Base-by-base conservation (phyloP, 345 rosid species). In the Eucalyptus paniculata region DNA sequence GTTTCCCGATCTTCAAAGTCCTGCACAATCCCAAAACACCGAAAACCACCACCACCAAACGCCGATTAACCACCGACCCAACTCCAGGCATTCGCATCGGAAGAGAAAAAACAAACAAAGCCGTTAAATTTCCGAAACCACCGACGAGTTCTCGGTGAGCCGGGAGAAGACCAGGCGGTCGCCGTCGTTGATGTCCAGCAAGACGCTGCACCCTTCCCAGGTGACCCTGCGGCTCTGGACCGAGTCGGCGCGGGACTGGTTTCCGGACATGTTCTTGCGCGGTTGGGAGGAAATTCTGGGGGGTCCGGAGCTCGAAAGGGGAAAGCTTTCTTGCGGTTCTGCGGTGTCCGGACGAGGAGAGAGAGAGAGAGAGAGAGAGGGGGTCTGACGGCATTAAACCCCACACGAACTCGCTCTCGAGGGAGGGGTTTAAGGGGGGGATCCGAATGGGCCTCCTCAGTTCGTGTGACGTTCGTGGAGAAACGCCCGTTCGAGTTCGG, bases 181-280 rank as follows among this genome's bases (percentile, higher is more conserved):
- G 50, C 99, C 99, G n/a, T 98, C 97, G 89, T 98, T 98, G 88
- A 98, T 92, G 91, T 97, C 99, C 62, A 98, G 99, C 95, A 98
- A 91, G 13, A 96, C 99, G 80, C 97, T 97, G 95, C 97, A 96
- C 89, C 97, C 98, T 94, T 98, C 98, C 96, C 94, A 93, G 51
- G 99, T 95, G 8, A 95, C 91, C 94, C 97, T 94, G n/a, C 92
- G 92, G 89, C 93, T 92, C 87, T 62, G 92, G 87, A 34, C 50
- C 45, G 89, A 17, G 88, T 87, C 49, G 86, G 51, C 37, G 26
- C 23, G 83, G 49, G 88, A 26, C 49, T 80, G 87, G 2, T 87
- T 9, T 6, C 60, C 67, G 28, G 89, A 80, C 90, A 88, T 88
- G 50, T 18, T 60, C 58, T n/a, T n/a, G 58, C 67, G 14, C 15